A percentile compares a stretch with the other conserved stretches of the same genome.
phyloP scores from a whole-genome alignment of 2,329 filamentous ascomycete species.

The Colletotrichum orbiculare region DNA sequence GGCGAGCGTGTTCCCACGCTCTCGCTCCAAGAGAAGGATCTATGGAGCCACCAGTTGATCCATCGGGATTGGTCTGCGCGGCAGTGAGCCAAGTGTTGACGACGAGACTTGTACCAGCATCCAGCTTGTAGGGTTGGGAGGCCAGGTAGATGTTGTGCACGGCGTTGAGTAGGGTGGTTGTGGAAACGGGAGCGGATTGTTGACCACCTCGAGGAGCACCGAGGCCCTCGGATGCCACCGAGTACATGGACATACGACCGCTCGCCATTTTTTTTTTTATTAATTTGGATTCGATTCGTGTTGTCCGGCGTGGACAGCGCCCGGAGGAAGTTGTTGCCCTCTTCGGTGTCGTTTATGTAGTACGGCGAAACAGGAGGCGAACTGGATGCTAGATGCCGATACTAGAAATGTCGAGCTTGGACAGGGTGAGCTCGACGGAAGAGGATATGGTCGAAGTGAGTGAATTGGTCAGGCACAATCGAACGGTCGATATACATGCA shows the following conservation, averaged over 20 bases:
- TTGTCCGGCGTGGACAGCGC: conserved; percentile 53
- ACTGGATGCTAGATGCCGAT: conserved; percentile 16
- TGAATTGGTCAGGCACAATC: conserved; percentile 14
- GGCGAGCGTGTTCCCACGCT: conserved; percentile 96
- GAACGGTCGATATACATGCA: not conserved
- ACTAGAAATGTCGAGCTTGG: not conserved
- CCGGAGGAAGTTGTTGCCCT: conserved; percentile 41
- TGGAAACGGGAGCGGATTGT: conserved; percentile 84
- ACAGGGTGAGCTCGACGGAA: not conserved
- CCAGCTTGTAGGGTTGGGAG: conserved; percentile 84
- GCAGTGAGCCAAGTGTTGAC: conserved; percentile 97
- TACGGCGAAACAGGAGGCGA: not conserved
- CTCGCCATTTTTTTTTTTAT: conserved; percentile 61
- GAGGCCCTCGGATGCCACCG: conserved; percentile 72
- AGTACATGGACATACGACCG: conserved; percentile 75
- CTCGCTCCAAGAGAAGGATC: conserved; percentile 81
- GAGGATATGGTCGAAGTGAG: conserved; percentile 7
- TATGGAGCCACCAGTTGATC: conserved; percentile 79
- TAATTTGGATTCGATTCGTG: conserved; percentile 36
- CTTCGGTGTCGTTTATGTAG: conserved; percentile 28
- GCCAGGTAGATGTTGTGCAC: conserved; percentile 90
- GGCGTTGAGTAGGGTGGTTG: conserved; percentile 90
- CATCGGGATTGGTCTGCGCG: conserved; percentile 74
- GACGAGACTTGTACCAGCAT: conserved; percentile 89
- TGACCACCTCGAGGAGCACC: conserved; percentile 69